A percentile compares a stretch with the other conserved stretches of the same genome.
Conservation (phyloP, 306 rosid genomes). For the Lathyrus tuberosus region DNA sequence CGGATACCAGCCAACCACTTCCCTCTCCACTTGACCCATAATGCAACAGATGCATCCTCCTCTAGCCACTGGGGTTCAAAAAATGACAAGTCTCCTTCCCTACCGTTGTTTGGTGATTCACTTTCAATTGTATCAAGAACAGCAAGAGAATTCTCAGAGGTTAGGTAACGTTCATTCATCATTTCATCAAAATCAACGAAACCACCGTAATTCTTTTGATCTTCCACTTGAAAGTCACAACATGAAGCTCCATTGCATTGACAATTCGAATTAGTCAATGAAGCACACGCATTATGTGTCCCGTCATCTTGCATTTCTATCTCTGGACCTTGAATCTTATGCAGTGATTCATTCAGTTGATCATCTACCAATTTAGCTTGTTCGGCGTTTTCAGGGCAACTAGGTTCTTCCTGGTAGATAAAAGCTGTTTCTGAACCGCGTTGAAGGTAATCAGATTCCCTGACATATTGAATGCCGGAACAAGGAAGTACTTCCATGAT, state of each 20-base stretch:
- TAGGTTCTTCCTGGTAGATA: slow-evolving; percentile 52
- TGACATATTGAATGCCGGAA: slow-evolving; percentile 66
- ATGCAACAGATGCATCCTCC: slow-evolving; percentile 80
- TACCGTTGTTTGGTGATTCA: slow-evolving; percentile 62
- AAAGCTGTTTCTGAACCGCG: slow-evolving; percentile 55
- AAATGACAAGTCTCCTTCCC: slow-evolving; percentile 69
- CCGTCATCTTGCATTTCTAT: slow-evolving; percentile 51
- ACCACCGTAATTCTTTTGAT: slow-evolving; percentile 52
- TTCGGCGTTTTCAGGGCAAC: slow-evolving; percentile 52
- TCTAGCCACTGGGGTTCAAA: slow-evolving; percentile 84
- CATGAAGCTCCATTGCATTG: slow-evolving; percentile 58
- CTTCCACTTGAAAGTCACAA: slow-evolving; percentile 51
- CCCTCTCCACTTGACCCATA: slow-evolving; percentile 99
- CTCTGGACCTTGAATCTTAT: slow-evolving; percentile 50
- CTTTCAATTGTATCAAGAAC: slow-evolving; percentile 60
- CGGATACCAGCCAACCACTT: slow-evolving; percentile 98
- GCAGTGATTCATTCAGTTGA: slow-evolving; percentile 44
- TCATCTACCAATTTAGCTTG: slow-evolving; percentile 45
- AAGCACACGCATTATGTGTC: slow-evolving; percentile 42
- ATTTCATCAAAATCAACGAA: slow-evolving; percentile 61
- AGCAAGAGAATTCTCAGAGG: slow-evolving; percentile 57
- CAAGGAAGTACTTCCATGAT: slow-evolving; percentile 91
- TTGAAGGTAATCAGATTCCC: slow-evolving; percentile 69
- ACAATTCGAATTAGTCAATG: slow-evolving; percentile 51
- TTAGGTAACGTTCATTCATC: slow-evolving; percentile 50